Evolutionary conservation across 805 yeast species (phyloP).

Genomic region (Yarrowia sp.): DNA sequence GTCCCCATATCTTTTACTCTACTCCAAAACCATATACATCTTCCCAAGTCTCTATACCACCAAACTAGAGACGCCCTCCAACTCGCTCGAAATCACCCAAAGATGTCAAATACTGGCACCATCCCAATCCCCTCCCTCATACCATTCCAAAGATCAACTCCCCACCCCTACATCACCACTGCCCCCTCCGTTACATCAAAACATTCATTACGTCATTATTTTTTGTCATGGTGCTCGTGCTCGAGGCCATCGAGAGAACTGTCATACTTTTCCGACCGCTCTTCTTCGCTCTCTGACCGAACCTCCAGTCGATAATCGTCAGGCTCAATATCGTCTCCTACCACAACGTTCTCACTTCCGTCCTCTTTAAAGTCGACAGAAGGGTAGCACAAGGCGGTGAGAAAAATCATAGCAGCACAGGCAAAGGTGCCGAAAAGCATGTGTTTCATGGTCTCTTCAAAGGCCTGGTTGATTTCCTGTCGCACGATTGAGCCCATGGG

Average conservation of each 20-base stretch:
- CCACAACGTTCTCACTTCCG: neutral
- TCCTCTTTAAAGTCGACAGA: neutral
- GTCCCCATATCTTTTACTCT: too few relatives aligned
- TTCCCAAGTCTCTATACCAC: too few relatives aligned
- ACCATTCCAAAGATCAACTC: too few relatives aligned
- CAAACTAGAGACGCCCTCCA: too few relatives aligned
- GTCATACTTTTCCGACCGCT: neutral
- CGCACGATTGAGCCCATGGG: slow-evolving; percentile 2
- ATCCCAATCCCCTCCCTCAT: too few relatives aligned
- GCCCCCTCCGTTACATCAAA: too few relatives aligned
- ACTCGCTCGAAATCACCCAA: too few relatives aligned
- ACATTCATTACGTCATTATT: neutral
- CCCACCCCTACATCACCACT: too few relatives aligned
- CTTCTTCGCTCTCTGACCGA: neutral
- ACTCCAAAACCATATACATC: too few relatives aligned
- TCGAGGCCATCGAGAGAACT: neutral
- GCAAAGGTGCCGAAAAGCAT: slow-evolving; percentile 11
- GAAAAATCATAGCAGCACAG: neutral
- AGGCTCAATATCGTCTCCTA: neutral
- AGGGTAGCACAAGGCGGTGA: neutral
- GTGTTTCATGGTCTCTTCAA: slow-evolving; percentile 4
- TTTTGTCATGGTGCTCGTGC: too few relatives aligned
- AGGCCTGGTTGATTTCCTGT: neutral
- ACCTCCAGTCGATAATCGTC: neutral
- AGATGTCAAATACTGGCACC: too few relatives aligned